Percentiles rank a stretch among this genome's conserved stretches.
Conservation (phyloP, 1,284 basidiomycete genomes). For the Serendipita sp. region DNA sequence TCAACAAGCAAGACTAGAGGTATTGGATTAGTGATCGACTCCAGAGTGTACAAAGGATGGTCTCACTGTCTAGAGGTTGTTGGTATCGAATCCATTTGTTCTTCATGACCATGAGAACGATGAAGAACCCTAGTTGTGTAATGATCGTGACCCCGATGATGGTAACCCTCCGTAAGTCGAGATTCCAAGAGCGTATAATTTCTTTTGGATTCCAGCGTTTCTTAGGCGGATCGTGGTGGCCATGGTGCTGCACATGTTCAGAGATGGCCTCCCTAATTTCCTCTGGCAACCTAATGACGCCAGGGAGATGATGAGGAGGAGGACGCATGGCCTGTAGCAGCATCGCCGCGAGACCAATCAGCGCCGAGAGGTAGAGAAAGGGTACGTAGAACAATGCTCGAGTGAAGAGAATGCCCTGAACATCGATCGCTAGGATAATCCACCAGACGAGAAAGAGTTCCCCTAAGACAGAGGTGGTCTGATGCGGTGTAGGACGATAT, state of each 20-base stretch:
- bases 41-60: background rate
- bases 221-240: background rate
- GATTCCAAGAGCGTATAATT: background rate
- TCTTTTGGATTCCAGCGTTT: background rate
- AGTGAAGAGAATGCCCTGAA: background rate
- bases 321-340: background rate
- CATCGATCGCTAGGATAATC: background rate
- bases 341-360: slow-evolving; percentile 2
- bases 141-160: background rate
- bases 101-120: background rate
- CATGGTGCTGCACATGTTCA: no score
- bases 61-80: background rate
- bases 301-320: background rate
- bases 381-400: slow-evolving; percentile 4
- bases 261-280: background rate
- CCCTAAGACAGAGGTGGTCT: background rate
- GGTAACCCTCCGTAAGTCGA: background rate
- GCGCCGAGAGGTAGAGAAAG: background rate
- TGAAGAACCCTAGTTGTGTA: background rate
- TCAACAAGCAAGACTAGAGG: background rate
- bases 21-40: background rate
- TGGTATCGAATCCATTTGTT: background rate
- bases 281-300: background rate
- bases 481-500: background rate
- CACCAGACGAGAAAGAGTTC: background rate